phyloP scores from a whole-genome alignment of 805 yeast genomes.

The Ogataea paraovalis region DNA sequence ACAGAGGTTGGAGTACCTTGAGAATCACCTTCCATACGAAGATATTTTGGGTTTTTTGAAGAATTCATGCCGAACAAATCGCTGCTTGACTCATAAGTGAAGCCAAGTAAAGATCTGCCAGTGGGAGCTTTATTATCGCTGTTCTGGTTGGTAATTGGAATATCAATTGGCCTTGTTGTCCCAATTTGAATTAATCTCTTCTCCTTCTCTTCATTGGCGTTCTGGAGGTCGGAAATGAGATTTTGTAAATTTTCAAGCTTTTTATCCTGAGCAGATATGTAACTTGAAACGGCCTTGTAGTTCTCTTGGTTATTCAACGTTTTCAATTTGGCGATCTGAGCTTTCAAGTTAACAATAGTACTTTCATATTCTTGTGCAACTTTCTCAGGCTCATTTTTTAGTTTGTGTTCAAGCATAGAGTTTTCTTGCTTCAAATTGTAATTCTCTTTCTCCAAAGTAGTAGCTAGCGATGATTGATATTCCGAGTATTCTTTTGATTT shows the following conservation, averaged over 20 bases:
- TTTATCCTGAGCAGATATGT: constrained; percentile 7
- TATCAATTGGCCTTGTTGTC: constrained; percentile 23
- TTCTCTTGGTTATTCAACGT: not conserved
- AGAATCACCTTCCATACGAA: not conserved
- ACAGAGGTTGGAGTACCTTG: not conserved
- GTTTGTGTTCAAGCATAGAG: not conserved
- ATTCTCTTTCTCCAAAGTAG: not conserved
- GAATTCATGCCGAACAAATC: constrained; percentile 4
- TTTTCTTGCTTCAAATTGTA: not conserved
- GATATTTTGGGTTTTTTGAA: not conserved
- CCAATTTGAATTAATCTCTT: constrained; percentile 12
- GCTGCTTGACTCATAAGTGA: constrained; percentile 6
- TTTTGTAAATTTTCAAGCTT: constrained; percentile 8
- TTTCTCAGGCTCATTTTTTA: not conserved
- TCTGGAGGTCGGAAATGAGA: constrained; percentile 7
- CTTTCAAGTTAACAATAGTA: not conserved
- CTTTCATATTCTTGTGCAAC: not conserved
- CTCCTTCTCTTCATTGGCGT: constrained; percentile 15
- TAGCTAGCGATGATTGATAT: not conserved
- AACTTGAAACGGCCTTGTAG: not conserved
- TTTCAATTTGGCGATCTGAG: not conserved
- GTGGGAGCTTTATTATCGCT: not conserved
- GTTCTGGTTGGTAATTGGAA: constrained; percentile 9
- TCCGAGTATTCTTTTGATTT: not conserved
- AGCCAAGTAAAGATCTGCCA: constrained; percentile 4